phyloP scores from a whole-genome alignment of 306 rosid genomes.

The Cercis canadensis region DNA sequence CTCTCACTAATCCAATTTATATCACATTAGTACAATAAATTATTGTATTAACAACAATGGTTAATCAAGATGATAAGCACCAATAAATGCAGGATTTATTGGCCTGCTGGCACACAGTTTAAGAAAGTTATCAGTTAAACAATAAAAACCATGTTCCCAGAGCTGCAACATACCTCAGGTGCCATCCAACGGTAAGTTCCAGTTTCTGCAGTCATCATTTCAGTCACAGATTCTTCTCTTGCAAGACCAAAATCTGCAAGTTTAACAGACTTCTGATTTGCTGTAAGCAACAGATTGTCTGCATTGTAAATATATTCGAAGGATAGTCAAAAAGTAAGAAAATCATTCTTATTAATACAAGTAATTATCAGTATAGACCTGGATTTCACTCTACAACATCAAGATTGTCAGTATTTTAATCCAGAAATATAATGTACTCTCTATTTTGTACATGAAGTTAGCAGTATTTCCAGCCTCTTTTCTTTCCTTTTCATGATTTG shows the following conservation, averaged over 20 bases:
- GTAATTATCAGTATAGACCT: background rate
- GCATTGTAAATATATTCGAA: slow-evolving; percentile 43
- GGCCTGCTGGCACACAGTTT: background rate
- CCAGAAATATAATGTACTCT: background rate
- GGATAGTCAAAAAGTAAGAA: background rate
- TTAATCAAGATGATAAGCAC: too few species aligned
- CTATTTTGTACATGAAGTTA: background rate
- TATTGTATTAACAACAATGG: too few species aligned
- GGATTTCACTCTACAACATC: background rate
- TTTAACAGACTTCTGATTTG: slow-evolving; percentile 80
- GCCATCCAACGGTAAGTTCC: slow-evolving; percentile 99
- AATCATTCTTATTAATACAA: slow-evolving; percentile 8
- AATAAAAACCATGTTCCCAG: background rate
- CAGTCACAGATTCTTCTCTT: slow-evolving; percentile 95
- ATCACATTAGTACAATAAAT: too few species aligned
- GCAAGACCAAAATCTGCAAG: slow-evolving; percentile 98
- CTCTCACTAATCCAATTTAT: too few species aligned
- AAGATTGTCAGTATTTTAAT: too few species aligned
- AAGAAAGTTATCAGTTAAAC: background rate
- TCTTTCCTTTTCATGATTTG: background rate
- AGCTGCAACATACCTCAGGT: slow-evolving; percentile 75
- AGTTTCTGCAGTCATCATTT: slow-evolving; percentile 98
- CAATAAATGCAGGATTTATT: background rate
- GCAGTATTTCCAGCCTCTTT: background rate
- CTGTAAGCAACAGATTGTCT: slow-evolving; percentile 94